These are phyloP conservation scores for Geotrichum citri-aurantii DNA, from an alignment of 1,139 yeast species.

Conservation along the genomic window DNA sequence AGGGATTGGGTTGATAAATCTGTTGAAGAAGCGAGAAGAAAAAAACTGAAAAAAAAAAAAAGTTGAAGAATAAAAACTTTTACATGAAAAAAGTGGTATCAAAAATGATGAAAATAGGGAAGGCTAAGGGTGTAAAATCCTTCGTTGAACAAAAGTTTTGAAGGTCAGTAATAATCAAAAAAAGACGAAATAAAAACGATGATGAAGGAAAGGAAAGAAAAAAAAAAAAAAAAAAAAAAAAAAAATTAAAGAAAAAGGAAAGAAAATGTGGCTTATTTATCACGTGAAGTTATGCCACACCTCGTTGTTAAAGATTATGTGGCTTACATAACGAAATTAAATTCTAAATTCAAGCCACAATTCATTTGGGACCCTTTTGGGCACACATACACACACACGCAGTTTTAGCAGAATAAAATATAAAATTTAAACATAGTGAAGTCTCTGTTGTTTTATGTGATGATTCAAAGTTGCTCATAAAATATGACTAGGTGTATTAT, in stretches of 20 bases:
- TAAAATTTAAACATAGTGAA: no score
- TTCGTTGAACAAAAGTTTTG: no score
- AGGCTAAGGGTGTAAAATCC: no score
- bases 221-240: neutral
- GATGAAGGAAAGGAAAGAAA: neutral
- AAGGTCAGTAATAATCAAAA: neutral
- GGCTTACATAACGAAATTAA: neutral
- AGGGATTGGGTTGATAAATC: neutral
- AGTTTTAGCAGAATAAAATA: neutral
- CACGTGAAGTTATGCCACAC: slow-evolving; percentile 8
- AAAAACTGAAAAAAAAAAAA: neutral
- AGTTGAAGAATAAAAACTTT: neutral
- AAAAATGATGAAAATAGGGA: neutral
- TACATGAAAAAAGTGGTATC: neutral
- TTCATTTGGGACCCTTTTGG: neutral
- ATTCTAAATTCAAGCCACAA: slow-evolving; percentile 6
- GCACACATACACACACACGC: neutral
- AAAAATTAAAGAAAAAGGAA: neutral
- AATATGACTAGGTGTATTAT: no score
- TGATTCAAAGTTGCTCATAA: no score
- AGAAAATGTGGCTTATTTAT: slow-evolving; percentile 2
- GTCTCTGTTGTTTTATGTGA: no score
- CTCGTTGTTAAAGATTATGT: neutral
- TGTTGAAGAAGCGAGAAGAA: neutral
- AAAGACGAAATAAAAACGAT: neutral